These are phyloP conservation scores for Epichloe elymi DNA, from an alignment of 2,329 filamentous ascomycete species.

Conservation along the genomic window DNA sequence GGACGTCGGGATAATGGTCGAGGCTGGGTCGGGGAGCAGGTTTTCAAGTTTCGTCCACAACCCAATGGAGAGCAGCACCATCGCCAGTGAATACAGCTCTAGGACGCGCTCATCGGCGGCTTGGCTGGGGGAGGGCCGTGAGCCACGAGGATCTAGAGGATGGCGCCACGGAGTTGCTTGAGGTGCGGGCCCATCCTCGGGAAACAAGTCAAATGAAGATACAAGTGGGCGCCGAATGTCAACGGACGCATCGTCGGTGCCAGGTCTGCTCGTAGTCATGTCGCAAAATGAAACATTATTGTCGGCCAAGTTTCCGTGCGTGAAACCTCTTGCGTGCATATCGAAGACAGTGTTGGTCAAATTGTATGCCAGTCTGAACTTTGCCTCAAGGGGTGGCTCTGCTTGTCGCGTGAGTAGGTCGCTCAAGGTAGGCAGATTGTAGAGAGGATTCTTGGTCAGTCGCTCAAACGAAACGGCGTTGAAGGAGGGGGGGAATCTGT, in stretches of 20 bases:
- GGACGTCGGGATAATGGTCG: conserved; percentile 44
- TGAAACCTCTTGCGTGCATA: conserved; percentile 54
- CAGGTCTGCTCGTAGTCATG: conserved; percentile 27
- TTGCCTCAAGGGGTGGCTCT: conserved; percentile 59
- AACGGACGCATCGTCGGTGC: conserved; percentile 31
- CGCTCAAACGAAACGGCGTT: conserved; percentile 42
- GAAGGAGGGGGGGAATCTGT: conserved; percentile 56
- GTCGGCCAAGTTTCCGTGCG: conserved; percentile 57
- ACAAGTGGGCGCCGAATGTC: conserved; percentile 57
- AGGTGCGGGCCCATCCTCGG: conserved; percentile 13
- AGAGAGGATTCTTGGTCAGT: conserved; percentile 34
- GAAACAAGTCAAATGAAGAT: conserved; percentile 63
- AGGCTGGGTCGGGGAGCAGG: conserved; percentile 28
- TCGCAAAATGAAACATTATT: conserved; percentile 55
- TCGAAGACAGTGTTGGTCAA: conserved; percentile 61
- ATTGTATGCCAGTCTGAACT: conserved; percentile 62
- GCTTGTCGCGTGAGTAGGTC: conserved; percentile 38
- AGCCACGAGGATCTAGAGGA: conserved; percentile 45
- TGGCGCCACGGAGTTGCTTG: conserved; percentile 37
- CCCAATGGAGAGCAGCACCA: conserved; percentile 62
- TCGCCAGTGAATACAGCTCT: conserved; percentile 61
- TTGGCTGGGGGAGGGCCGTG: conserved; percentile 35
- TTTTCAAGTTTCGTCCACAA: conserved; percentile 57
- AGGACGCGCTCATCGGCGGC: conserved; percentile 43
- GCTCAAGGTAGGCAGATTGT: conserved; percentile 39